These are phyloP conservation scores for Stellera chamaejasme DNA, from an alignment of 345 rosid species.

Conservation along the genomic window DNA sequence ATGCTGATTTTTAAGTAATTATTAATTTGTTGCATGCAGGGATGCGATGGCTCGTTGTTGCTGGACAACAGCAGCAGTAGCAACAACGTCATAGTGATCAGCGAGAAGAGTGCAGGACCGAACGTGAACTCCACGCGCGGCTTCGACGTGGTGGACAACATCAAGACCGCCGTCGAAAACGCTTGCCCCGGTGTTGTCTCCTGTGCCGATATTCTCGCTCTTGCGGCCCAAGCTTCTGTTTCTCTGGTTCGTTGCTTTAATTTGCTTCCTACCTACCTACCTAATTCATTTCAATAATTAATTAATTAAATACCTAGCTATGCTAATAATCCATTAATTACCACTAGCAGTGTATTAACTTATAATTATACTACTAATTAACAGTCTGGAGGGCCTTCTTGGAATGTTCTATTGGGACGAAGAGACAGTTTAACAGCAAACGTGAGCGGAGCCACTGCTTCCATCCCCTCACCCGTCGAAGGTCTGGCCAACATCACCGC, in stretches of 20 bases:
- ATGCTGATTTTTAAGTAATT: too few species aligned
- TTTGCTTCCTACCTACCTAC: not conserved
- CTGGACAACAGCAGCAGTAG: conserved; percentile 44
- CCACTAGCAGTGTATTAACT: too few species aligned
- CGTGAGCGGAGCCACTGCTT: conserved; percentile 31
- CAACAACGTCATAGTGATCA: conserved; percentile 38
- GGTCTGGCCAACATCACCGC: conserved; percentile 27
- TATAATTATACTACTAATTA: conserved; percentile 3
- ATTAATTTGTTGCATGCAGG: too few species aligned
- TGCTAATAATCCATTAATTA: not conserved
- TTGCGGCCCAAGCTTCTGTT: conserved; percentile 56
- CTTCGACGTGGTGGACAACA: conserved; percentile 54
- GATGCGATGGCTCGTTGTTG: conserved; percentile 66
- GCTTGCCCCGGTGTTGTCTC: conserved; percentile 69
- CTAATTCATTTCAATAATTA: not conserved
- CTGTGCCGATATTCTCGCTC: conserved; percentile 68
- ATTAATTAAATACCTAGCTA: not conserved
- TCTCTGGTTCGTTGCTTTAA: conserved; percentile 31
- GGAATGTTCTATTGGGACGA: conserved; percentile 60
- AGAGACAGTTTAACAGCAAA: conserved; percentile 63
- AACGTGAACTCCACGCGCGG: conserved; percentile 53
- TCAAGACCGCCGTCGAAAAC: conserved; percentile 55
- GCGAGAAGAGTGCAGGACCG: conserved; percentile 52
- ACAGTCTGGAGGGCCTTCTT: conserved; percentile 75
- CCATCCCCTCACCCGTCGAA: conserved; percentile 53